Conservation (phyloP, 768 basidiomycete genomes). For the Polyporus arcularius region DNA sequence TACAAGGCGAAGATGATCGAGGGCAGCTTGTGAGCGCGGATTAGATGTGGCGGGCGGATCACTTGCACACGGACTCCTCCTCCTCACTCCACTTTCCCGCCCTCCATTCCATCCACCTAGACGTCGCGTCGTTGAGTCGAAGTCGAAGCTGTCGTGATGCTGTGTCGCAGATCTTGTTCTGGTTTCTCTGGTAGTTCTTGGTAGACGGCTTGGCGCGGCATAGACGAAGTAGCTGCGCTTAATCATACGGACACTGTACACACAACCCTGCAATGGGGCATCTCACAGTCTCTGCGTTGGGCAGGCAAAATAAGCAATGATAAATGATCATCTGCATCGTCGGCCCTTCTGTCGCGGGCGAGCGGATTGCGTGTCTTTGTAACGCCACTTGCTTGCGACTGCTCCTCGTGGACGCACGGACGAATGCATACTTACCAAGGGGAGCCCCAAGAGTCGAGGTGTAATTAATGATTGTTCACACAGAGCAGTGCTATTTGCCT, state of each 20-base stretch:
- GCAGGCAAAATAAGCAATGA: too few species aligned
- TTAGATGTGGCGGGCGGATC: background rate
- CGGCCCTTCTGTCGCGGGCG: too few species aligned
- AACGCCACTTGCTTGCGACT: too few species aligned
- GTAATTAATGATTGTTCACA: too few species aligned
- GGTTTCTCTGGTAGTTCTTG: background rate
- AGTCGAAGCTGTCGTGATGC: background rate
- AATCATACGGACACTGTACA: background rate
- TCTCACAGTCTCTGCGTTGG: too few species aligned
- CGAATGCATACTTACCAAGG: too few species aligned
- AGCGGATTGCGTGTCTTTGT: too few species aligned
- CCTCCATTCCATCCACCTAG: background rate
- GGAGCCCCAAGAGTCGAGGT: too few species aligned
- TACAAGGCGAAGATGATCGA: constrained; percentile 90
- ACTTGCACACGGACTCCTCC: background rate
- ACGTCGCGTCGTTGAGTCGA: background rate
- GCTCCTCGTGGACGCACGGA: too few species aligned
- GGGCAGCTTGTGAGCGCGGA: constrained; percentile 59
- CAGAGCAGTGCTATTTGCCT: too few species aligned
- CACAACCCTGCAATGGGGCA: background rate
- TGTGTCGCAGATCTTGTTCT: constrained; percentile 6
- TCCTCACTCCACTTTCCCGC: background rate
- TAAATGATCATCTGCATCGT: too few species aligned
- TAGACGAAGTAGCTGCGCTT: constrained; percentile 1
- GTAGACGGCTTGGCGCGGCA: constrained; percentile 1